Base-by-base conservation (phyloP, 2,329 filamentous ascomycete species). In the Thielaviopsis populi region DNA sequence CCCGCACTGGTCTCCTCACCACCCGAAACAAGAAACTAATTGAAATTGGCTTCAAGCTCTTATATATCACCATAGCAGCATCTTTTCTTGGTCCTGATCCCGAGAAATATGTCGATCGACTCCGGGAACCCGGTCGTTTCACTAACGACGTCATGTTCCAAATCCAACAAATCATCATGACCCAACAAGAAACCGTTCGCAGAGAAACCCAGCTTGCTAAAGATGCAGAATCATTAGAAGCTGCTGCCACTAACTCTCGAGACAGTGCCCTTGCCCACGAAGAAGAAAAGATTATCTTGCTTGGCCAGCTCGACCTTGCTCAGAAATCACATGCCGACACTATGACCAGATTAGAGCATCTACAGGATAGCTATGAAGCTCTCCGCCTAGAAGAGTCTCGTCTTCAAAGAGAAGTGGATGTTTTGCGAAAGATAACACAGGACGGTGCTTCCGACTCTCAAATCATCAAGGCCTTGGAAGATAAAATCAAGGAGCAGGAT, bases 401-500 rank as follows among this genome's bases (percentile, higher is more conserved):
- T 68, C 77, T 82, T 50, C 78, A 82, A 63, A 74, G 77, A 40
- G 79, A 83, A 70, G 76, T 80, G 8, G 78, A 78, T 70, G 73
- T 80, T 63, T 70, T 80, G 61, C 71, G 76, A 68, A 75, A 78
- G 69, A 73, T 81, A 74, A 74, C 77, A 71, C 68, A 77, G 72
- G 74, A 82, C 75, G 75, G 82, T 70, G 74, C 76, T 72, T 76
- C 75, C 72, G 81, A 75, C 70, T 79, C 75, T 24, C 76, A 79
- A 63, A 74, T 79, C 60, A 78, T 83, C 67, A 76, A 76, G 73
- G 73, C 78, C 66, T 74, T 87, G 68, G 77, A 85, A 68, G 74
- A 75, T 53, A 80, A 80, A 68, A 75, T 86, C 27, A 80, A 81
- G 48, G 83, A 89, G 69, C 84, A 87, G 69, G 85, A 89, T 71